A percentile compares a stretch with the other conserved stretches of the same genome.
Conservation (phyloP, 257 asterid species). For the Gardenia jasminoides region DNA sequence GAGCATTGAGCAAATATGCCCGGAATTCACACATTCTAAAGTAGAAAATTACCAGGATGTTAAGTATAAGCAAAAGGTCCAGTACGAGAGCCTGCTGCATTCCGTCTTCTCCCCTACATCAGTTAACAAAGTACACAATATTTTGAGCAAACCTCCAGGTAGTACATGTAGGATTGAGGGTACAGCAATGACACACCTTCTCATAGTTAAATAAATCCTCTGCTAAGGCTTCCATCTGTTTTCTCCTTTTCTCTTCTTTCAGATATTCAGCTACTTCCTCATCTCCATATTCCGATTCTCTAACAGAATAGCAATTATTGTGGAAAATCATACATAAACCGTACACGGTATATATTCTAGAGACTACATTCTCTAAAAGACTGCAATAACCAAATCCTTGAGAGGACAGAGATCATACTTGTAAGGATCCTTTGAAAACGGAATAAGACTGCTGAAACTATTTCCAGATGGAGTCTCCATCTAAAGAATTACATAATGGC, state of each 20-base stretch:
- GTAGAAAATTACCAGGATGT: conserved; percentile 18
- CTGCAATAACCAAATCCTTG: background rate
- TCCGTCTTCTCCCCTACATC: conserved; percentile 54
- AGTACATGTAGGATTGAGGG: conserved; percentile 14
- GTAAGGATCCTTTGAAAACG: conserved; percentile 72
- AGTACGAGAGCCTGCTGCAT: conserved; percentile 46
- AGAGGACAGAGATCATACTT: conserved; percentile 43
- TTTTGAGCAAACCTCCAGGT: conserved; percentile 3
- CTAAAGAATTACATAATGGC: conserved; percentile 33
- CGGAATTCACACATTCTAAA: background rate
- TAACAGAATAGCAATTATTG: conserved; percentile 22
- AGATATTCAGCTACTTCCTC: conserved; percentile 66
- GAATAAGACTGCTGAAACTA: conserved; percentile 76
- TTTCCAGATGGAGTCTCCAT: conserved; percentile 64
- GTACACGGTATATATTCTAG: background rate
- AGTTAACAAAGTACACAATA: conserved; percentile 10
- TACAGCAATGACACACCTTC: conserved; percentile 47
- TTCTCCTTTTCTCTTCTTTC: conserved; percentile 78
- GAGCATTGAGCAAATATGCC: background rate
- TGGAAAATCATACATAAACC: background rate
- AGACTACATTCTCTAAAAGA: too few relatives aligned
- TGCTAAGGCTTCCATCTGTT: conserved; percentile 88
- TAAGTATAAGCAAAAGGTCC: conserved; percentile 48
- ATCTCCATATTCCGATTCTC: conserved; percentile 68
- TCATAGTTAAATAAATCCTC: conserved; percentile 84